Base-by-base conservation (phyloP, 2,329 filamentous ascomycete species). In the Microsporum audouinii region DNA sequence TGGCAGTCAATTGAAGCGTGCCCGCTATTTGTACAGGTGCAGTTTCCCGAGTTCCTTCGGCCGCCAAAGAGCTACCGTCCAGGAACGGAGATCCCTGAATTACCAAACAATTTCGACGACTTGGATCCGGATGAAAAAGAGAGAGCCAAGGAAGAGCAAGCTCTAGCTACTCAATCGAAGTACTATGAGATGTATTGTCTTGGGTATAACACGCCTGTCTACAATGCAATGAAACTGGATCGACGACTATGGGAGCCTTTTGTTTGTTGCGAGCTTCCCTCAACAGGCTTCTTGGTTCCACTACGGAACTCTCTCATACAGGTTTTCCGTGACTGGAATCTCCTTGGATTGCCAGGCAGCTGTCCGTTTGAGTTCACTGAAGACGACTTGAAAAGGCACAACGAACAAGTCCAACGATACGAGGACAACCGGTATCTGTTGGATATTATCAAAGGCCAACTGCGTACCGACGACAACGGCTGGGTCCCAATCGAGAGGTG, bases 1-100 rank as follows among this genome's bases (percentile, higher is more conserved):
- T 78, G 75, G 75, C 72, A 77, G 65, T 69, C 70, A 17, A 65
- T 61, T 8, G 76, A 70, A 65, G 66, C 67, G 17, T 68, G 58
- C 0, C 70, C 66, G 36, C 62, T 70, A 17, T 66, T 69, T 31
- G 66, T 68, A 34, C 66, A 66, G 63, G 67, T 65, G 0, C 63
- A 62, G 10, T 64, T 45, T 60, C 68, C 17, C 8, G 43, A 62
- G 23, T 59, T 71, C 7, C 60, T 72, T 12, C 64, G 70, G 43
- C 70, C 72, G 59, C 61, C 68, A 59, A 67, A 67, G 5, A 65
- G 66, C 27, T 64, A 70, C 12, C 67, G 63, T 69, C 36, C 63
- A 70, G 29, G 62, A 66, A 61, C 61, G 59, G 1, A 66, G 65
- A 5, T 63, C 61, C 58, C 39, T 62, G 63, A 33, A 67, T 64